Evolutionary conservation across 2,329 filamentous ascomycete genomes (phyloP).

Genomic region (Colletotrichum chlorophyti): DNA sequence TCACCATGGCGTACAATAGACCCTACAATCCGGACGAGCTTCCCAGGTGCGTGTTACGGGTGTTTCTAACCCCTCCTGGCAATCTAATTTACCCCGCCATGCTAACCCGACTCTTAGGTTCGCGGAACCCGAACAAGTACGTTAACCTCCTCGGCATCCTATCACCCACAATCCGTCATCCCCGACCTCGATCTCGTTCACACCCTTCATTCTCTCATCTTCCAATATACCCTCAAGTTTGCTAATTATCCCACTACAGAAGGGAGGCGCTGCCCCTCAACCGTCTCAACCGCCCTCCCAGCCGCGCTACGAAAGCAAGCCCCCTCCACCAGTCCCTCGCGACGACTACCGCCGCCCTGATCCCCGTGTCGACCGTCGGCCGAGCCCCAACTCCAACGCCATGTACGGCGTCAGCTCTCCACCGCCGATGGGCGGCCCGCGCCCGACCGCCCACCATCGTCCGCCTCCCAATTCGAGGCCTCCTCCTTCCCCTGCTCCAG

Average conservation of each 20-base stretch:
- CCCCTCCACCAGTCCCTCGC: constrained; percentile 48
- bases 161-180: constrained; percentile 7
- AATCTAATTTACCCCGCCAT: constrained; percentile 26
- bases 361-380: constrained; percentile 34
- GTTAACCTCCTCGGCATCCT: constrained; percentile 28
- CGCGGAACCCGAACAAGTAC: constrained; percentile 76
- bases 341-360: constrained; percentile 35
- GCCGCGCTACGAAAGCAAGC: constrained; percentile 56
- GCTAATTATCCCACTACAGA: constrained; percentile 28
- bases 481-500: constrained; percentile 68
- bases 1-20: constrained; percentile 89
- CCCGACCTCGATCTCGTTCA: constrained; percentile 3
- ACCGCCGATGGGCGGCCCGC: constrained; percentile 52
- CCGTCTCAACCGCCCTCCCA: constrained; percentile 29
- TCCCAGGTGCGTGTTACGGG: constrained; percentile 73
- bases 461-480: constrained; percentile 66
- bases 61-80: constrained; percentile 22
- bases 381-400: constrained; percentile 35
- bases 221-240: not conserved
- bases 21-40: constrained; percentile 94
- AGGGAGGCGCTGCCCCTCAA: constrained; percentile 29
- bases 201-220: constrained; percentile 30
- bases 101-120: constrained; percentile 58
- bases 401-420: constrained; percentile 58
- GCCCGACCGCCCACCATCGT: constrained; percentile 53